Conservation (phyloP, 2,329 filamentous ascomycete species). For the Laburnicola sp. region DNA sequence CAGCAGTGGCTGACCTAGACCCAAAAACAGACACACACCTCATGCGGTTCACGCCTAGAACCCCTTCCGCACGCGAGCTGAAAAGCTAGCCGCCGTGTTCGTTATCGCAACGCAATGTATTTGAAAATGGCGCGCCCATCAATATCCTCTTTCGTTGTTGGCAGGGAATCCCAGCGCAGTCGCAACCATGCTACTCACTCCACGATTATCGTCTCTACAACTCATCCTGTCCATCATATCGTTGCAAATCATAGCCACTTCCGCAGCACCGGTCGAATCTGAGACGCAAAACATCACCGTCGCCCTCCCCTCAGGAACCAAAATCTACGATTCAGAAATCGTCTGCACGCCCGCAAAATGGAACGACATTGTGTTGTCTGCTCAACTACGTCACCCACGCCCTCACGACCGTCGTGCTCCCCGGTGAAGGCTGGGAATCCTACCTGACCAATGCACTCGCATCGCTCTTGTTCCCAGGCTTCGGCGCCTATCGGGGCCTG, state of each 20-base stretch:
- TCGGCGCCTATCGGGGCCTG: conserved; percentile 4
- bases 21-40: background rate
- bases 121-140: background rate
- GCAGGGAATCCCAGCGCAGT: background rate
- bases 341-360: conserved; percentile 6
- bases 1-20: conserved; percentile 4
- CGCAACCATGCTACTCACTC: background rate
- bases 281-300: conserved; percentile 3
- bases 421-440: conserved; percentile 7
- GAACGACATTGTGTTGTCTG: conserved; percentile 6
- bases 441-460: conserved; percentile 6
- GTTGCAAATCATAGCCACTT: background rate
- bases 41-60: conserved; percentile 1
- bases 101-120: background rate
- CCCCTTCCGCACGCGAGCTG: background rate
- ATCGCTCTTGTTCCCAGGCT: conserved; percentile 4
- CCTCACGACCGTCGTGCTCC: conserved; percentile 4
- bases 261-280: background rate
- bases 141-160: background rate
- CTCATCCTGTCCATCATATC: background rate
- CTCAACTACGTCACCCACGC: conserved; percentile 6
- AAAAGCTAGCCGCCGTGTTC: background rate
- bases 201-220: background rate
- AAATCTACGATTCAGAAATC: background rate
- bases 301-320: background rate